phyloP scores from a whole-genome alignment of 768 basidiomycete species.

The Mycena polygramma region DNA sequence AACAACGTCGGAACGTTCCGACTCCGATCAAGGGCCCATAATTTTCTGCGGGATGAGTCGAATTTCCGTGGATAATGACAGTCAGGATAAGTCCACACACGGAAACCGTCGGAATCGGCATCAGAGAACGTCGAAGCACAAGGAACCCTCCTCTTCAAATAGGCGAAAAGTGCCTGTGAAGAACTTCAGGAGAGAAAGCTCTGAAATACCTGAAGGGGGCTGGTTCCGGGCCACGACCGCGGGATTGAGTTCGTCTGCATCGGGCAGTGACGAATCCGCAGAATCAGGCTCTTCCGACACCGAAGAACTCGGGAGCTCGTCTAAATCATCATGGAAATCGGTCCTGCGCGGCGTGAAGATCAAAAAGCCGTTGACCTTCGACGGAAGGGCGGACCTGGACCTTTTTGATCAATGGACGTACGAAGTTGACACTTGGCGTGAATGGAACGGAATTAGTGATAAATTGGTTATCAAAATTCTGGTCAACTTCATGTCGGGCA shows the following conservation, averaged over 20 bases:
- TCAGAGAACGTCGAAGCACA: too few relatives aligned
- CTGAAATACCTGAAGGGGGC: conserved; percentile 25
- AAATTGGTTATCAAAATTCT: conserved; percentile 27
- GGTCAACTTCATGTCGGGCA: conserved; percentile 36
- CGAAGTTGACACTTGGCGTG: conserved; percentile 34
- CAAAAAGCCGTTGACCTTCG: conserved; percentile 31
- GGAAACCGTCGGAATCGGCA: too few relatives aligned
- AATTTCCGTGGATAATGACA: too few relatives aligned
- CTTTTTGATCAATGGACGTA: conserved; percentile 35
- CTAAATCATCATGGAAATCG: not conserved
- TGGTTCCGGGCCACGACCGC: conserved; percentile 9
- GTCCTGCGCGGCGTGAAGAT: conserved; percentile 31
- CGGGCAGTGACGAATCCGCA: not conserved
- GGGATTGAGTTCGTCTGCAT: not conserved
- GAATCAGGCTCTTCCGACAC: not conserved
- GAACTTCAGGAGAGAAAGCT: conserved; percentile 5
- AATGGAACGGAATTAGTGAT: conserved; percentile 26
- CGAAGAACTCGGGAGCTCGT: not conserved
- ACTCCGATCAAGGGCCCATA: not conserved
- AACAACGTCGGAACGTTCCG: not conserved
- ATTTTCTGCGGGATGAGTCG: too few relatives aligned
- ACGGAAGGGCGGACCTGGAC: conserved; percentile 37
- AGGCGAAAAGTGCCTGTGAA: too few relatives aligned
- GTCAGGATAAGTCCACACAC: too few relatives aligned
- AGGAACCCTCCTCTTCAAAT: too few relatives aligned